Percentiles rank a stretch among this genome's conserved stretches.
These are phyloP conservation scores for Wickerhamomyces strasburgensis DNA, from an alignment of 805 yeast species.

Conservation along the genomic window DNA sequence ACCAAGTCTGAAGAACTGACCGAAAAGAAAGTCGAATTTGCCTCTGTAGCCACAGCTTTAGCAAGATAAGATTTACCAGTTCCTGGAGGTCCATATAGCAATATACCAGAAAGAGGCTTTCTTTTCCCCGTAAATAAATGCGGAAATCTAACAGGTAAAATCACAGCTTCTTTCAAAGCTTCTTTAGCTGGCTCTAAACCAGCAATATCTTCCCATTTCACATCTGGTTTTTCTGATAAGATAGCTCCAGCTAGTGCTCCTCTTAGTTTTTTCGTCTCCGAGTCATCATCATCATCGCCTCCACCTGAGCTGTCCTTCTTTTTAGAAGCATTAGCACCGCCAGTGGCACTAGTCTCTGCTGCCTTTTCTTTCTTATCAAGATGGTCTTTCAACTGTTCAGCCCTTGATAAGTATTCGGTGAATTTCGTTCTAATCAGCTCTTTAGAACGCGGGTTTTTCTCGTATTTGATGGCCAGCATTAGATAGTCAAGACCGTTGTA, in stretches of 20 bases:
- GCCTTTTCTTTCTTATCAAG: conserved; percentile 56
- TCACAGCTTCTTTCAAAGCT: conserved; percentile 95
- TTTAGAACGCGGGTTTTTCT: conserved; percentile 84
- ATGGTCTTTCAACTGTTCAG: conserved; percentile 90
- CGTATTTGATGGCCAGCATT: conserved; percentile 93
- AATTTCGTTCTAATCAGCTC: conserved; percentile 84
- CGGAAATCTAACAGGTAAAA: conserved; percentile 92
- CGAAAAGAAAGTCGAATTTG: conserved; percentile 93
- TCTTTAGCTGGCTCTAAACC: conserved; percentile 95
- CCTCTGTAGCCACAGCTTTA: conserved; percentile 98
- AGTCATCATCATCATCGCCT: conserved; percentile 62
- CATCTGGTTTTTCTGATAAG: conserved; percentile 85
- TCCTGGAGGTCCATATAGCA: conserved; percentile 92
- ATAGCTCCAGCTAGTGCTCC: conserved; percentile 92
- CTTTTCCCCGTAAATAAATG: conserved; percentile 93
- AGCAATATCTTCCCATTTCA: conserved; percentile 92
- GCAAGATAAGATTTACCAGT: conserved; percentile 97
- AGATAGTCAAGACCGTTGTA: conserved; percentile 91
- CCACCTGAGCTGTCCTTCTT: conserved; percentile 53
- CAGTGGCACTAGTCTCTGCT: conserved; percentile 33
- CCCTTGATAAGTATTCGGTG: conserved; percentile 86
- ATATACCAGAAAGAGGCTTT: conserved; percentile 86
- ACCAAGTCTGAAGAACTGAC: conserved; percentile 95
- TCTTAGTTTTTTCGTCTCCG: conserved; percentile 82
- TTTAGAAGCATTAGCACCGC: conserved; percentile 46